Base-by-base conservation (phyloP, 1,284 basidiomycete genomes). In the Trichosporon sp. region DNA sequence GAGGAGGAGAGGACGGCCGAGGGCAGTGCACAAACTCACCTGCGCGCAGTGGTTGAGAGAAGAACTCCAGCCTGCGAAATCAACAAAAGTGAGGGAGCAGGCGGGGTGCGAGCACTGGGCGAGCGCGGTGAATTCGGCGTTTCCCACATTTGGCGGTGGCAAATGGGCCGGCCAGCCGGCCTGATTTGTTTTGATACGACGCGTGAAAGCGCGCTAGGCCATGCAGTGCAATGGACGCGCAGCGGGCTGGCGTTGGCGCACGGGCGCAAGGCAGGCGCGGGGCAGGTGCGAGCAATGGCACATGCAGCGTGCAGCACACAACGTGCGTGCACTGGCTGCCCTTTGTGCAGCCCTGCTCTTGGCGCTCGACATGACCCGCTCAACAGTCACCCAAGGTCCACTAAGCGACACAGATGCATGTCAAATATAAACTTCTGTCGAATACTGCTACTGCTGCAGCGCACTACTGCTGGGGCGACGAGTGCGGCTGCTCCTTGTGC, bases 381-480 rank as follows among this genome's bases (percentile, higher is more conserved):
- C n/a, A n/a, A n/a, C n/a, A n/a, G n/a, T n/a, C n/a, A n/a, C 12
- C 35, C 35, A 13, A 7, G 15, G n/a, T 13, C 47, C 18, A 51
- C 47, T 51, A 25, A 9, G n/a, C 18, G 56, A 29, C 27, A 60
- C 56, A 31, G 27, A 31, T 60, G 56, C 56, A 60, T 60, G 56
- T 60, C 56, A 31, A 60, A 60, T 60, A 60, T 60, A 60, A 60
- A 60, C 56, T 31, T 60, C 56, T 60, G 29, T 31, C 27, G 18
- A 18, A 31, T 18, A 32, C 31, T 11, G 34, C 42, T 44, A 44
- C 42, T n/a, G 4, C n/a, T 44, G 12, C 34, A 34, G 34, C 42
- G 8, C 18, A 51, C 47, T 51, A n/a, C 53, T 58, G 23, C 56
- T n/a, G 6, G 21, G 27, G 56, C 18, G 56, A 60, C 56, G 21